Percentiles rank a stretch among this genome's conserved stretches.
Conservation (phyloP, 1,284 basidiomycete genomes). For the Moesziomyces antarcticus region DNA sequence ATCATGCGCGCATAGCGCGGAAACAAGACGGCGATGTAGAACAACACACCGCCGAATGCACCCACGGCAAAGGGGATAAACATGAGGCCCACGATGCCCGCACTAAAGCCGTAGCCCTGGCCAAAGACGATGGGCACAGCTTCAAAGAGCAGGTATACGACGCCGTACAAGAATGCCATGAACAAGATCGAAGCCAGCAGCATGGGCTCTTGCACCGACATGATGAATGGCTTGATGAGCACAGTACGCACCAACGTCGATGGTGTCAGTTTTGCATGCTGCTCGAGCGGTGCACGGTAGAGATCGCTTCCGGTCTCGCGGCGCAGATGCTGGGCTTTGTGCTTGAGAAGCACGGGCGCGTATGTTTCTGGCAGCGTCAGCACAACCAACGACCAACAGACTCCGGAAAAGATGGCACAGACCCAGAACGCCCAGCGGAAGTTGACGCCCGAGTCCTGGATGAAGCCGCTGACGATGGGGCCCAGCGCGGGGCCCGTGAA, state of each 20-base stretch:
- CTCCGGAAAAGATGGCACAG: constrained; percentile 74
- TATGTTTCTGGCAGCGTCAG: constrained; percentile 82
- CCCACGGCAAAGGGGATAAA: constrained; percentile 66
- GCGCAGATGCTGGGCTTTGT: constrained; percentile 72
- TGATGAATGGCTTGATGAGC: constrained; percentile 73
- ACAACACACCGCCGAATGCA: constrained; percentile 10
- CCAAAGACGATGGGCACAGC: constrained; percentile 65
- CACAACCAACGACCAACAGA: constrained; percentile 72
- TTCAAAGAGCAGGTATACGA: constrained; percentile 54
- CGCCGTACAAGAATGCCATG: constrained; percentile 78
- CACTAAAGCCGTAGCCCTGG: constrained; percentile 51
- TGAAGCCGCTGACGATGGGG: constrained; percentile 67
- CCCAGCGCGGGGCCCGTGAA: constrained; percentile 76
- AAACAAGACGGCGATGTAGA: constrained; percentile 46
- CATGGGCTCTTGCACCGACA: constrained; percentile 79
- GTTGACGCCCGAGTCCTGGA: constrained; percentile 69
- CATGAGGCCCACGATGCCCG: constrained; percentile 58
- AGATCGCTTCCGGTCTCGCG: constrained; percentile 74
- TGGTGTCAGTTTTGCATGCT: constrained; percentile 5
- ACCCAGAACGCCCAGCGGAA: constrained; percentile 84
- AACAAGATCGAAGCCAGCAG: constrained; percentile 77
- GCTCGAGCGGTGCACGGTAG: constrained; percentile 68
- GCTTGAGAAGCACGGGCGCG: constrained; percentile 71
- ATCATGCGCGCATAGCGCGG: constrained; percentile 31
- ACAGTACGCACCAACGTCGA: constrained; percentile 71